Evolutionary conservation across 2,329 filamentous ascomycete species (phyloP).

Genomic region (Juglanconis sp.): DNA sequence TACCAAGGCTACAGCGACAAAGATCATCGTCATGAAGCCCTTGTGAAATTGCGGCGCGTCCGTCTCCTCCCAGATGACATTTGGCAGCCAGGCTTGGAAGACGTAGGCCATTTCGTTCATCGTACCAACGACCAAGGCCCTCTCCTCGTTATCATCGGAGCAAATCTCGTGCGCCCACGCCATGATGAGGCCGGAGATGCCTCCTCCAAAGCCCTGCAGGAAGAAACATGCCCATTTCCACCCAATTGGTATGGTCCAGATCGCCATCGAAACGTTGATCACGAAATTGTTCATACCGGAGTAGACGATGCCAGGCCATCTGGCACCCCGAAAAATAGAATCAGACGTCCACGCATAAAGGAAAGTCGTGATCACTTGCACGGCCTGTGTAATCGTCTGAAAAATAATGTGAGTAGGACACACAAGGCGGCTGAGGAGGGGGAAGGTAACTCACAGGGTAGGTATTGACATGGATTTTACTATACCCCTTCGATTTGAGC

Average conservation of each 20-base stretch:
- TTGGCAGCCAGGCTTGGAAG: conserved; percentile 66
- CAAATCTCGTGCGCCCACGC: conserved; percentile 51
- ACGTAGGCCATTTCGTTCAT: conserved; percentile 72
- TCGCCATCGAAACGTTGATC: conserved; percentile 36
- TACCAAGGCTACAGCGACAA: conserved; percentile 2
- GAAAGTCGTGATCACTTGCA: conserved; percentile 56
- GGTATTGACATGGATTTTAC: conserved; percentile 42
- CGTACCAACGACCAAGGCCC: conserved; percentile 59
- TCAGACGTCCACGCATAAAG: conserved; percentile 67
- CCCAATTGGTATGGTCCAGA: conserved; percentile 43
- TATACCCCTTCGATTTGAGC: conserved; percentile 43
- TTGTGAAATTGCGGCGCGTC: conserved; percentile 45
- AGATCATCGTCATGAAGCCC: conserved; percentile 11
- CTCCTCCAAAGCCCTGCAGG: conserved; percentile 49
- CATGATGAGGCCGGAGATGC: conserved; percentile 43
- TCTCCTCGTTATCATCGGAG: conserved; percentile 56
- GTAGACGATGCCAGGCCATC: conserved; percentile 65
- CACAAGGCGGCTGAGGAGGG: neutral
- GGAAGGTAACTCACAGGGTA: conserved; percentile 46
- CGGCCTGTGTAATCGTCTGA: conserved; percentile 52
- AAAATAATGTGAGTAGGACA: neutral
- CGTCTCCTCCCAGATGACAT: conserved; percentile 63
- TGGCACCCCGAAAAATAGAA: conserved; percentile 51
- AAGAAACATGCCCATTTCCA: conserved; percentile 66
- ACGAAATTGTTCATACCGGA: conserved; percentile 42